Base-by-base conservation (phyloP, 495 filamentous ascomycete species). In the Neurospora sp. region DNA sequence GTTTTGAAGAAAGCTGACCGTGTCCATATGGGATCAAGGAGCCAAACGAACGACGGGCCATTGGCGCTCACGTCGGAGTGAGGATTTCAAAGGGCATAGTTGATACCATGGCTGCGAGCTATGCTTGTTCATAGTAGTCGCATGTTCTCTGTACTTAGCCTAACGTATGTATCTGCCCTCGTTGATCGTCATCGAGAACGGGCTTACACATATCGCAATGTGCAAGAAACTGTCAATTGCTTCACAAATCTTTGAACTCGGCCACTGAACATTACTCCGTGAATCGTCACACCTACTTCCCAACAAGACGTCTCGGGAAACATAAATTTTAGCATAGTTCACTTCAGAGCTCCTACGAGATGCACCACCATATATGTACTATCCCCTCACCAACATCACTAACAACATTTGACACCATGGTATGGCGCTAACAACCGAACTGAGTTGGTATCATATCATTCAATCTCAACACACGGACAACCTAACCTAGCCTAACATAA, bases 11-110 rank as follows among this genome's bases (percentile, higher is more conserved):
- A 66, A 69, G 42, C 38, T 38, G 9, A 37, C 37, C n/a, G 24
- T 72, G 71, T 72, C 39, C 39, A 72, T 59, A 66, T 59, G 54
- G n/a, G 48, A 69, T 39, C 31, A 72, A 19, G 38, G 38, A 31
- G 45, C 24, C 71, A 72, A 21, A 21, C 34, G 36, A 37, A 72
- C 28, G 28, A 34, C 13, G 15, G 28, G 13, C 54, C 15, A 15
- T 19, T 66, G 28, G 15, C 13, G 5, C 15, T 19, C 13, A 10
- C 19, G 24, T 66, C 15, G 28, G 11, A 66, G 24, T 19, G 15
- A 9, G 13, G 13, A 6, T 34, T 31, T 28, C 6, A 15, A 5
- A 34, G 6, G 28, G 28, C 28, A 31, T 6, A 31, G 13, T 31
- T 31, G 24, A 31, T 62, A 17, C 2, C 54, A 62, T 66, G 28